Evolutionary conservation across 176 grass and related monocot genomes (phyloP), one percentile per base, ranked within the genome.

Genomic region (Ensete ventricosum): DNA sequence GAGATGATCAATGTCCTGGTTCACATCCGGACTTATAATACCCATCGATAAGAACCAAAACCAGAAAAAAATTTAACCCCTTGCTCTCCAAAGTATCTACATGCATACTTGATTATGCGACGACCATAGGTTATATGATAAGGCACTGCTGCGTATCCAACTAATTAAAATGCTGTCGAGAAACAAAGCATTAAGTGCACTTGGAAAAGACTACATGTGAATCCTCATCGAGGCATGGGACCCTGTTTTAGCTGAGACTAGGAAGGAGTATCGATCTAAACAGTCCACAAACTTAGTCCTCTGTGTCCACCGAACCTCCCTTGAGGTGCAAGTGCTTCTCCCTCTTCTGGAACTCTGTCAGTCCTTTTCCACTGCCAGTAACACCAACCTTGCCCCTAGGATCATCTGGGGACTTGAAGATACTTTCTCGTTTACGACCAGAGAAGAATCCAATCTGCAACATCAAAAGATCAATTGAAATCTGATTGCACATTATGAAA

Each of bases 321-420:
- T 94, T 94, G 60, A 88, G 88, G 76, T 99, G 95, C 67, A 99
- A 82, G 72, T 94, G 90, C 80, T 99, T 99, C 84, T 99, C 95
- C 76, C 95, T 87, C 79, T 83, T 99, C 82, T 94, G 90, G 87
- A 99, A 99, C 7, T 99, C 95, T 0, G 95, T 99, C 68, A 99
- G 78, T 43, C 95, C 95, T 78, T 99, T 99, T 48, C 95, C 95
- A 9, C 95, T 99, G 19, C 95, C 95, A 5, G 86, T 99, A 73
- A 99, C 95, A 51, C 95, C 95, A 19, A 99, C 95, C 86, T 99
- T 99, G 63, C 95, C 95, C 66, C 78, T 91, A 24, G 92, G 83
- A 84, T 99, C 95, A 14, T 99, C 95, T 0, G 95, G 95, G 48
- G 95, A 99, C 88, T 99, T 99, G 84, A 99, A 99, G 67, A 99